Evolutionary conservation across 345 rosid species (phyloP).

Genomic region (Lepidium didymum): DNA sequence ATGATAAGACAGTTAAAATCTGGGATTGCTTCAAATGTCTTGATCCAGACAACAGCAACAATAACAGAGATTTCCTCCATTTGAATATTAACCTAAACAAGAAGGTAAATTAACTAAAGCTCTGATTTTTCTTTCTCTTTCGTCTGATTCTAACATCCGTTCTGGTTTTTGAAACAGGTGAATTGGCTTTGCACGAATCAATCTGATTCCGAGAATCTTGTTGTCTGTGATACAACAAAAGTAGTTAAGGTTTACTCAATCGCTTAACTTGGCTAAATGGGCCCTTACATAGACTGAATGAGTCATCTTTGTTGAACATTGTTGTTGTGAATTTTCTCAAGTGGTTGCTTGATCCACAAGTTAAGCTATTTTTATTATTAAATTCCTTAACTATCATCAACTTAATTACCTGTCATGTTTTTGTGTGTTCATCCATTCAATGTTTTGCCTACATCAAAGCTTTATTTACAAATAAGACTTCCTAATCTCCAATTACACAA

Average conservation of each 20-base stretch:
- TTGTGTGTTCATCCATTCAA: neutral
- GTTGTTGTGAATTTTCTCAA: neutral
- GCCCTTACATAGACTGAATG: neutral
- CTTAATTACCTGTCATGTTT: neutral
- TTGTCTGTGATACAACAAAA: slow-evolving; percentile 86
- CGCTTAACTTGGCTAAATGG: slow-evolving; percentile 16
- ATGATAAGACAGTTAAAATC: slow-evolving; percentile 71
- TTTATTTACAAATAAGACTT: no score
- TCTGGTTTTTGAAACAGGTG: slow-evolving; percentile 43
- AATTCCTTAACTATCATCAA: neutral
- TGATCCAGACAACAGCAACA: slow-evolving; percentile 30
- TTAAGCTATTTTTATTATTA: neutral
- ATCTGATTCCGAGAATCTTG: slow-evolving; percentile 65
- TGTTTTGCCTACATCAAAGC: neutral
- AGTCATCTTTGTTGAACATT: neutral
- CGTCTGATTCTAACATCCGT: neutral
- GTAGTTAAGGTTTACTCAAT: slow-evolving; percentile 72
- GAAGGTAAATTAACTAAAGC: slow-evolving; percentile 37
- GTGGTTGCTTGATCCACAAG: slow-evolving; percentile 1
- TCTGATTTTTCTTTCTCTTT: neutral
- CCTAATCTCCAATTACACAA: neutral
- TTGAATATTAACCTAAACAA: slow-evolving; percentile 51
- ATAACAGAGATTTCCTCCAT: slow-evolving; percentile 35
- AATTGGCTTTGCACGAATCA: slow-evolving; percentile 94
- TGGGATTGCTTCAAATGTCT: slow-evolving; percentile 61